Evolutionary conservation across 1,284 basidiomycete species (phyloP).

Genomic region (Ceratobasidium sp.): DNA sequence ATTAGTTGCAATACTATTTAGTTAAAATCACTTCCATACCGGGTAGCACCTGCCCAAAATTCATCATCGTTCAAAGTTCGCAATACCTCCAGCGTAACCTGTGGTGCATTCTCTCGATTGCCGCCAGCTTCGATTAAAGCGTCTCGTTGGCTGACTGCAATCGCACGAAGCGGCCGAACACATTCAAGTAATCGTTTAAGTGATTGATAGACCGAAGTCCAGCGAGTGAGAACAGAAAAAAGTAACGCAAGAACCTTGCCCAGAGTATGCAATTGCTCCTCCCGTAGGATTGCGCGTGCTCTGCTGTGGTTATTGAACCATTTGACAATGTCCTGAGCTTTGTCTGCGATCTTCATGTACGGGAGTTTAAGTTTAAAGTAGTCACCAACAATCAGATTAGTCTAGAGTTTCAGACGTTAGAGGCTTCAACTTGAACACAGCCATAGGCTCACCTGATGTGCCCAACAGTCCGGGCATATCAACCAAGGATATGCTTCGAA

Average conservation of each 20-base stretch:
- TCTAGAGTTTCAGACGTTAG: background rate
- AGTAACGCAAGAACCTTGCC: constrained; percentile 49
- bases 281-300: background rate
- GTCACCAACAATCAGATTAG: background rate
- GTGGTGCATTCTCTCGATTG: constrained; percentile 45
- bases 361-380: background rate
- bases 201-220: constrained; percentile 53
- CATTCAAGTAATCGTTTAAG: constrained; percentile 48
- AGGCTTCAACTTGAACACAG: background rate
- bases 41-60: constrained; percentile 50
- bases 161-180: constrained; percentile 44
- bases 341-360: background rate
- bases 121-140: constrained; percentile 45
- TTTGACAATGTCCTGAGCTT: background rate
- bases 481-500: background rate
- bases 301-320: constrained; percentile 1
- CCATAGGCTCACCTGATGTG: constrained; percentile 46
- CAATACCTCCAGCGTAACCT: constrained; percentile 51
- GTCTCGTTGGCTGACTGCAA: constrained; percentile 47
- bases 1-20: too few relatives aligned
- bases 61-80: constrained; percentile 46
- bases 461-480: constrained; percentile 15
- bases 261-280: constrained; percentile 46
- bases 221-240: constrained; percentile 53
- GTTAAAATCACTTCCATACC: constrained; percentile 44